Conservation (phyloP, 1,284 basidiomycete genomes). For the Puccinia hordei region DNA sequence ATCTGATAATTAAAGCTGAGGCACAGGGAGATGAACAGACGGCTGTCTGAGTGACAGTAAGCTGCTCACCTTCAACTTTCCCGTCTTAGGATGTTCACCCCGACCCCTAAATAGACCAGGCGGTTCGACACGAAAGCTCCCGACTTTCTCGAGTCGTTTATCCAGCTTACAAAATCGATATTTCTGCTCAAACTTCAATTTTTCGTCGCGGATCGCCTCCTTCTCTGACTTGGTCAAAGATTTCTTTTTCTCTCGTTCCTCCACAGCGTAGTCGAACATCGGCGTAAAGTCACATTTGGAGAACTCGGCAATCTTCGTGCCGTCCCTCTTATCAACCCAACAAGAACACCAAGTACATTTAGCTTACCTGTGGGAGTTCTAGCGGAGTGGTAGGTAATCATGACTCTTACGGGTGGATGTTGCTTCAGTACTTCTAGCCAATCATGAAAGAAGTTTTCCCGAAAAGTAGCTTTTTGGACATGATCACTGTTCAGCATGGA, state of each 20-base stretch:
- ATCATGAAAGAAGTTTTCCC: slow-evolving; percentile 94
- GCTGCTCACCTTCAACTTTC: slow-evolving; percentile 78
- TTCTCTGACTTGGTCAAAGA: slow-evolving; percentile 80
- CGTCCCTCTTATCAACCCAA: slow-evolving; percentile 62
- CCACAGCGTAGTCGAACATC: slow-evolving; percentile 91
- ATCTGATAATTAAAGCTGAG: neutral
- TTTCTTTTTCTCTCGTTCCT: slow-evolving; percentile 90
- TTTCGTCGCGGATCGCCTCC: slow-evolving; percentile 81
- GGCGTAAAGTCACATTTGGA: slow-evolving; percentile 88
- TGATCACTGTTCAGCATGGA: slow-evolving; percentile 92
- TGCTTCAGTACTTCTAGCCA: slow-evolving; percentile 77
- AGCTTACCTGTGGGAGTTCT: too few relatives aligned
- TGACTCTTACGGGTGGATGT: slow-evolving; percentile 75
- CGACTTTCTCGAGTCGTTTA: slow-evolving; percentile 94
- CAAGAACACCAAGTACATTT: neutral
- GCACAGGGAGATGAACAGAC: neutral
- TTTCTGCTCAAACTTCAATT: slow-evolving; percentile 78
- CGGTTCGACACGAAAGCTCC: slow-evolving; percentile 97
- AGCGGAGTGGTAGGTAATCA: neutral
- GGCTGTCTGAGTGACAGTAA: neutral
- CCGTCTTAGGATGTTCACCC: slow-evolving; percentile 97
- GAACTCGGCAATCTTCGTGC: slow-evolving; percentile 75
- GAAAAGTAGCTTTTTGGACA: slow-evolving; percentile 82
- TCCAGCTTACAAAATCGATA: slow-evolving; percentile 86
- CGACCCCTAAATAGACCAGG: slow-evolving; percentile 96